These are phyloP conservation scores for Alternaria arbusti DNA, from an alignment of 2,329 filamentous ascomycete species.

Conservation along the genomic window DNA sequence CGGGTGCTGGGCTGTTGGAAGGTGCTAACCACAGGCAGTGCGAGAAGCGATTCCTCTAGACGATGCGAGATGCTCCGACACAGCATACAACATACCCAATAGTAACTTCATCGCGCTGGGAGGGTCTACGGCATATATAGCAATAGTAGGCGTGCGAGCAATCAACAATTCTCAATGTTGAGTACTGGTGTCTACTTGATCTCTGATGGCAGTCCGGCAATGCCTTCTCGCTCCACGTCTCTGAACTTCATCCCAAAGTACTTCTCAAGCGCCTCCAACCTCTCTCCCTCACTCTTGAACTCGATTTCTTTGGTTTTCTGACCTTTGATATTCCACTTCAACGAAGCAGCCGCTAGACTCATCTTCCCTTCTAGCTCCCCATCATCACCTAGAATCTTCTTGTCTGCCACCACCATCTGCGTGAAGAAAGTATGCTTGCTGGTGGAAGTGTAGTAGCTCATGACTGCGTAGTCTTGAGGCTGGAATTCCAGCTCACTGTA, in stretches of 20 bases:
- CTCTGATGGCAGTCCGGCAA: slow-evolving; percentile 44
- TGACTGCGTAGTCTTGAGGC: slow-evolving; percentile 38
- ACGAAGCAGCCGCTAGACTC: slow-evolving; percentile 52
- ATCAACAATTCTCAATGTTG: slow-evolving; percentile 17
- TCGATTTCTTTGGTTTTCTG: slow-evolving; percentile 50
- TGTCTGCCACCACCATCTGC: slow-evolving; percentile 50
- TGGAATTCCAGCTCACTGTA: slow-evolving; percentile 60
- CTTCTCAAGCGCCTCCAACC: slow-evolving; percentile 52
- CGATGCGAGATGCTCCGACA: neutral
- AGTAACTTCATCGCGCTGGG: neutral
- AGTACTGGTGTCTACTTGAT: slow-evolving; percentile 29
- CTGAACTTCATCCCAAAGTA: slow-evolving; percentile 53
- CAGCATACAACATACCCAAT: neutral
- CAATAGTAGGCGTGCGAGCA: slow-evolving; percentile 22
- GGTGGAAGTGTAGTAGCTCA: slow-evolving; percentile 47
- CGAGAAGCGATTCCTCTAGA: slow-evolving; percentile 48
- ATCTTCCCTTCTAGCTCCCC: slow-evolving; percentile 48
- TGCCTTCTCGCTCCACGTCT: slow-evolving; percentile 47
- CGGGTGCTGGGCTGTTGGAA: neutral
- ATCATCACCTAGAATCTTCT: slow-evolving; percentile 55
- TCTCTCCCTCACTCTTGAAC: slow-evolving; percentile 52
- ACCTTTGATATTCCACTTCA: slow-evolving; percentile 55
- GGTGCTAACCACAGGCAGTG: slow-evolving; percentile 43
- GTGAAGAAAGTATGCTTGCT: slow-evolving; percentile 43
- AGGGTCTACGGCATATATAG: slow-evolving; percentile 3